A percentile compares a stretch with the other conserved stretches of the same genome.
Conservation (phyloP, 805 yeast genomes). For the Nakazawaea ishiwadae region DNA sequence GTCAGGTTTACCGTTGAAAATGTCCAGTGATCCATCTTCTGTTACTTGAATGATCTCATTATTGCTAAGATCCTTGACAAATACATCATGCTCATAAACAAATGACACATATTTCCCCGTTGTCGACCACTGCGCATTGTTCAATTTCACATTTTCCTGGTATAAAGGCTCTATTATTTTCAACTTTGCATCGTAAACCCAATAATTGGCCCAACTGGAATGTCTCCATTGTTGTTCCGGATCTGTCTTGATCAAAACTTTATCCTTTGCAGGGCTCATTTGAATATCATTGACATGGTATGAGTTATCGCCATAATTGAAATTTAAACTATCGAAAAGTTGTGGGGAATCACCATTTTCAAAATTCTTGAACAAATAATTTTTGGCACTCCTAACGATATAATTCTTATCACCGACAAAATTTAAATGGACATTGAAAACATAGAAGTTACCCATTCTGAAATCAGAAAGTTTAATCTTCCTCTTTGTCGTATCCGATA, state of each 20-base stretch:
- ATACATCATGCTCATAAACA: slow-evolving; percentile 53
- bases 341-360: slow-evolving; percentile 25
- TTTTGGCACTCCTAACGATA: slow-evolving; percentile 15
- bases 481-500: slow-evolving; percentile 8
- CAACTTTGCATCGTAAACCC: slow-evolving; percentile 49
- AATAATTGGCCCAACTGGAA: slow-evolving; percentile 57
- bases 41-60: slow-evolving; percentile 32
- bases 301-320: slow-evolving; percentile 36
- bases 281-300: slow-evolving; percentile 36
- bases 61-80: slow-evolving; percentile 32
- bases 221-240: slow-evolving; percentile 56
- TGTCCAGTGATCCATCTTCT: slow-evolving; percentile 43
- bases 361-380: slow-evolving; percentile 19
- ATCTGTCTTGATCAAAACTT: slow-evolving; percentile 55
- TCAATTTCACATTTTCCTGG: slow-evolving; percentile 19
- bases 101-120: slow-evolving; percentile 49
- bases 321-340: slow-evolving; percentile 27
- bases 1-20: slow-evolving; percentile 69
- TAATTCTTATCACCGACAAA: slow-evolving; percentile 23
- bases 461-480: slow-evolving; percentile 23
- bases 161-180: slow-evolving; percentile 25
- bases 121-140: slow-evolving; percentile 60
- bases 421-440: slow-evolving; percentile 18
- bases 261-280: slow-evolving; percentile 40
- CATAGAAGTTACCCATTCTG: slow-evolving; percentile 25